Conservation (phyloP, 2,329 filamentous ascomycete genomes). For the Phialocephala sp. region DNA sequence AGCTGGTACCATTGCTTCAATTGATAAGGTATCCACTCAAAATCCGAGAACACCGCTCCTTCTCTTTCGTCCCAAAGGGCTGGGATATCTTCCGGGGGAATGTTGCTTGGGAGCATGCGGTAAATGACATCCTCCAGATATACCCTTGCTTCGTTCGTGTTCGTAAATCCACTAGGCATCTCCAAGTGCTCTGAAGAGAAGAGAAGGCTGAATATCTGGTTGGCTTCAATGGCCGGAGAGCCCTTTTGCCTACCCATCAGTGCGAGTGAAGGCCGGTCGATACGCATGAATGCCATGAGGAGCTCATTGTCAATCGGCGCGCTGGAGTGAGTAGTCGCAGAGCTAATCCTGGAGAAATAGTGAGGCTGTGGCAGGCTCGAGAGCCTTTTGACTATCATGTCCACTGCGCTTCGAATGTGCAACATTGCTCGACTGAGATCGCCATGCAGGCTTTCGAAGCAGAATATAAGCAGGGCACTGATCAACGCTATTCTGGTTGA, state of each 20-base stretch:
- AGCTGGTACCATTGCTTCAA: constrained; percentile 25
- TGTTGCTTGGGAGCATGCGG: constrained; percentile 11
- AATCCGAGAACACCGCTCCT: not conserved
- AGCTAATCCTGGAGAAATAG: constrained; percentile 18
- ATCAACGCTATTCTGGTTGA: constrained; percentile 33
- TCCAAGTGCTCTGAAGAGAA: constrained; percentile 20
- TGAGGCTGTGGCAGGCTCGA: constrained; percentile 20
- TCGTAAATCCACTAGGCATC: constrained; percentile 20
- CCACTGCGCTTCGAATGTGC: constrained; percentile 35
- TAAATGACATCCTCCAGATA: constrained; percentile 27
- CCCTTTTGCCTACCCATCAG: constrained; percentile 25
- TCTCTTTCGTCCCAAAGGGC: constrained; percentile 7
- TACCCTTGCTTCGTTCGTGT: constrained; percentile 23
- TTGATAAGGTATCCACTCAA: constrained; percentile 12
- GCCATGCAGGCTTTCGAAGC: constrained; percentile 34
- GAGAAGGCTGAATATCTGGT: constrained; percentile 24
- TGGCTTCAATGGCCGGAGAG: constrained; percentile 11
- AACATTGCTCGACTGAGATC: constrained; percentile 30
- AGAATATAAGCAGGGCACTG: constrained; percentile 35
- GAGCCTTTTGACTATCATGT: constrained; percentile 30
- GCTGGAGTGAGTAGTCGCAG: constrained; percentile 9
- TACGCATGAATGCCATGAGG: constrained; percentile 34
- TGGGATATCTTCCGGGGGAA: constrained; percentile 13
- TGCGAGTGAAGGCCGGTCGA: constrained; percentile 30
- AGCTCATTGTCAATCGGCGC: constrained; percentile 31